phyloP scores from a whole-genome alignment of 1,284 basidiomycete genomes.

The Apiotrichum porosum region DNA sequence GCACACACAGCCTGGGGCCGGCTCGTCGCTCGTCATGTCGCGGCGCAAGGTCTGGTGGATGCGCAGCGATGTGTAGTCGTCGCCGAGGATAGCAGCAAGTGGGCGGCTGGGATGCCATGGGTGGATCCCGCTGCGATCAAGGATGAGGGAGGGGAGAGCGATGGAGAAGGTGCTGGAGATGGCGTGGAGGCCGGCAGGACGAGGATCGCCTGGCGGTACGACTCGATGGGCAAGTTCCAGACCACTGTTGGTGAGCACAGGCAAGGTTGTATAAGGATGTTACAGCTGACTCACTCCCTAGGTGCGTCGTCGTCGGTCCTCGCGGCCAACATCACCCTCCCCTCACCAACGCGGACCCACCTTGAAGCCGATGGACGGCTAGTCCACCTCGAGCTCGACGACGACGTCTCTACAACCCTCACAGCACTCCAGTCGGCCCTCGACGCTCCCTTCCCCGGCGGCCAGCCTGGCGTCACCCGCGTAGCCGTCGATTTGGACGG shows the following conservation, averaged over 20 bases:
- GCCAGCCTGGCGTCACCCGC: slow-evolving; percentile 45
- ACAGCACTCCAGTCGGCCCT: slow-evolving; percentile 1
- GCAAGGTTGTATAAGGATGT: too few relatives aligned
- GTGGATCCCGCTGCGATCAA: slow-evolving; percentile 42
- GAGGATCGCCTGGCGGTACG: slow-evolving; percentile 94
- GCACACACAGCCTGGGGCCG: slow-evolving; percentile 78
- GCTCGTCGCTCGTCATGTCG: slow-evolving; percentile 79
- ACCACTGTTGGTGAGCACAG: slow-evolving; percentile 65
- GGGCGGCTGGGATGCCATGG: slow-evolving; percentile 77
- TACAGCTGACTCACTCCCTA: too few relatives aligned
- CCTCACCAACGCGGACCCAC: slow-evolving; percentile 15
- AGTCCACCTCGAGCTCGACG: not conserved
- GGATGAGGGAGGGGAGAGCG: slow-evolving; percentile 51
- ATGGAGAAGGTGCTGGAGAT: slow-evolving; percentile 52
- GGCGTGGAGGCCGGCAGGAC: slow-evolving; percentile 48
- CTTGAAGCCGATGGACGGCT: slow-evolving; percentile 6
- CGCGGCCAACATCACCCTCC: slow-evolving; percentile 23
- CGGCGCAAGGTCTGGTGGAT: slow-evolving; percentile 75
- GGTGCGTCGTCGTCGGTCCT: too few relatives aligned
- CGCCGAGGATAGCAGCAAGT: slow-evolving; percentile 54
- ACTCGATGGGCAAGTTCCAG: slow-evolving; percentile 82
- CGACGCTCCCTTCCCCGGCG: not conserved
- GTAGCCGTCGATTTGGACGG: slow-evolving; percentile 69
- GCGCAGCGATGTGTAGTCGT: slow-evolving; percentile 67
- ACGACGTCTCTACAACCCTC: not conserved